These are phyloP conservation scores for Candida golubevii DNA, from an alignment of 805 yeast genomes.

Conservation along the genomic window DNA sequence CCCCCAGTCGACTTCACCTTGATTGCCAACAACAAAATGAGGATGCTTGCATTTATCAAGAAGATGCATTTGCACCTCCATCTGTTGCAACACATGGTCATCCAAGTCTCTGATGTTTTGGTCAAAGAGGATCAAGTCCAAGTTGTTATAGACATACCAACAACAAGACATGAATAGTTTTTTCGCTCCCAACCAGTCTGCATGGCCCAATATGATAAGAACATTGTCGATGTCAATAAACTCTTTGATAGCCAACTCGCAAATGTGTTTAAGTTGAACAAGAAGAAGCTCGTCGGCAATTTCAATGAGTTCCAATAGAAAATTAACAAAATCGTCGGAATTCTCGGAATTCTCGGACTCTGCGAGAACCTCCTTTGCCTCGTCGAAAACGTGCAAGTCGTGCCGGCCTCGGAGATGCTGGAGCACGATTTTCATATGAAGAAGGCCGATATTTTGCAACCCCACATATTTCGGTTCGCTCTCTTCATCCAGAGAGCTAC, in stretches of 20 bases:
- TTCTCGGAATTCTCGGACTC: constrained; percentile 3
- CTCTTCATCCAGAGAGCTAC: not conserved
- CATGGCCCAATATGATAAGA: constrained; percentile 48
- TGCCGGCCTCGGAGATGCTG: constrained; percentile 55
- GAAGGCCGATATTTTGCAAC: constrained; percentile 39
- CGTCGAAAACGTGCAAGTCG: constrained; percentile 37
- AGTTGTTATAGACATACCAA: constrained; percentile 64
- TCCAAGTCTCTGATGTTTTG: constrained; percentile 26
- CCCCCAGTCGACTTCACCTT: constrained; percentile 16
- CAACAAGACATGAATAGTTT: constrained; percentile 58
- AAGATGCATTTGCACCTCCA: constrained; percentile 27
- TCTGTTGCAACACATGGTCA: constrained; percentile 19
- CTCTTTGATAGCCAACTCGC: constrained; percentile 58
- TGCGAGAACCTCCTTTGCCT: constrained; percentile 1
- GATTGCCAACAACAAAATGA: constrained; percentile 18
- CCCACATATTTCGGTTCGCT: constrained; percentile 26
- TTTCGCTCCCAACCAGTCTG: constrained; percentile 47
- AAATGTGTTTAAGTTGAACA: constrained; percentile 51
- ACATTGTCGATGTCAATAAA: constrained; percentile 59
- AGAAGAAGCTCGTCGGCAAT: constrained; percentile 61
- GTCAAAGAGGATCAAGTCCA: constrained; percentile 58
- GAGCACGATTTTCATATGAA: constrained; percentile 47
- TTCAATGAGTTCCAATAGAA: constrained; percentile 54
- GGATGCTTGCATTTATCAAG: constrained; percentile 26
- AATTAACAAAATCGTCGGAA: constrained; percentile 45